phyloP scores from a whole-genome alignment of 192 early-diverging fungal species.

The Dissophora globulifera region DNA sequence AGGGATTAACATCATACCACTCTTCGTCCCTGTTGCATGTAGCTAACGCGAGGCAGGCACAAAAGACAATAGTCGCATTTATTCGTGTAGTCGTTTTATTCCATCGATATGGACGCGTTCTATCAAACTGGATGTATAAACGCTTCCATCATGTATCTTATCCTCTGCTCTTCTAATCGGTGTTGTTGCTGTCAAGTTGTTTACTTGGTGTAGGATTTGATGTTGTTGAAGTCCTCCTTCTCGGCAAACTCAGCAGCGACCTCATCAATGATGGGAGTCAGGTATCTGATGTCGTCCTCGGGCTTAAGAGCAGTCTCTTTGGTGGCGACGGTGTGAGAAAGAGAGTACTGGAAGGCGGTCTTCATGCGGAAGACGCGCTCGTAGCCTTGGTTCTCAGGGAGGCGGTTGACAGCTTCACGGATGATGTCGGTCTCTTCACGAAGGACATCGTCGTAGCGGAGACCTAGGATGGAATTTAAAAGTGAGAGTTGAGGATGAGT shows the following conservation, averaged over 20 bases:
- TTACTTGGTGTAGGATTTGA: slow-evolving; percentile 3
- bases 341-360: slow-evolving; percentile 79
- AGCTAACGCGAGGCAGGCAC: too few relatives aligned
- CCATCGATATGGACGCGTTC: too few relatives aligned
- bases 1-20: too few relatives aligned
- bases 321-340: slow-evolving; percentile 77
- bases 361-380: slow-evolving; percentile 85
- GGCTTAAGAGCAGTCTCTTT: slow-evolving; percentile 79
- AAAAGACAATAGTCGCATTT: too few relatives aligned
- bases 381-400: slow-evolving; percentile 73
- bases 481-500: background rate
- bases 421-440: slow-evolving; percentile 85
- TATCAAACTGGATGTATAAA: too few relatives aligned
- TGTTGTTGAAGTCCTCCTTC: slow-evolving; percentile 75
- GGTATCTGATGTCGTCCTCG: slow-evolving; percentile 85
- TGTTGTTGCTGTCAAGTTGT: too few relatives aligned
- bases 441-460: slow-evolving; percentile 92
- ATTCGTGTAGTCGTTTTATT: too few relatives aligned
- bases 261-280: slow-evolving; percentile 81
- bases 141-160: too few relatives aligned
- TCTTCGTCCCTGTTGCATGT: too few relatives aligned
- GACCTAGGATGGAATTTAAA: slow-evolving; percentile 62
- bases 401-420: slow-evolving; percentile 84
- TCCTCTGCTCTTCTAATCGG: too few relatives aligned
- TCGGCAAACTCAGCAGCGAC: slow-evolving; percentile 85